Percentiles rank a stretch among this genome's conserved stretches.
Evolutionary conservation across 2,329 filamentous ascomycete genomes (phyloP).

Genomic region (Pyrenochaeta sp.): DNA sequence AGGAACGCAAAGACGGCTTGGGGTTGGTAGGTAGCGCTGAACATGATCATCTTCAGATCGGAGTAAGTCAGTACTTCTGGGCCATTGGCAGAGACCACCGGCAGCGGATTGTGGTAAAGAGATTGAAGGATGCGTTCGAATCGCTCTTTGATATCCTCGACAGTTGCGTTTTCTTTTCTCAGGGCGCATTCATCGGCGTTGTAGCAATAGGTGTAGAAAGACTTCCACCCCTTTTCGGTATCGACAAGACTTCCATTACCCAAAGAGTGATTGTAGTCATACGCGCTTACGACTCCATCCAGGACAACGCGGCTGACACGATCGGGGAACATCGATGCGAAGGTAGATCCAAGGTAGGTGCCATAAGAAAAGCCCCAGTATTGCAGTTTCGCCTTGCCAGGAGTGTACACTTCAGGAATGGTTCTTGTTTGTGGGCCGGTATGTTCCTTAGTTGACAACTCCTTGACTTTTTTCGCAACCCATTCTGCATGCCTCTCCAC

Average conservation of each 20-base stretch:
- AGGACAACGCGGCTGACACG: constrained; percentile 47
- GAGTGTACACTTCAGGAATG: constrained; percentile 6
- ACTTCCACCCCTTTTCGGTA: constrained; percentile 52
- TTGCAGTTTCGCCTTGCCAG: constrained; percentile 43
- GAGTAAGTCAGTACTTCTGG: constrained; percentile 51
- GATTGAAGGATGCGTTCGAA: constrained; percentile 42
- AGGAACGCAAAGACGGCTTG: constrained; percentile 41
- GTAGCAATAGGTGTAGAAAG: constrained; percentile 56
- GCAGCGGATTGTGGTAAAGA: constrained; percentile 52
- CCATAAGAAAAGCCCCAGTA: constrained; percentile 60
- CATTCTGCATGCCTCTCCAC: constrained; percentile 54
- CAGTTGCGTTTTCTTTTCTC: constrained; percentile 40
- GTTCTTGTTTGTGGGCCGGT: neutral
- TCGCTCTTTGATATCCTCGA: constrained; percentile 45
- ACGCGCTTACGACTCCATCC: constrained; percentile 56
- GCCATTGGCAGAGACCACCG: constrained; percentile 35
- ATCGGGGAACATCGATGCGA: constrained; percentile 49
- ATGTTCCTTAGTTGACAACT: constrained; percentile 3
- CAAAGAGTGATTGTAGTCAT: constrained; percentile 44
- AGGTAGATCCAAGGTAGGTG: constrained; percentile 50
- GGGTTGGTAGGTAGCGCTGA: constrained; percentile 48
- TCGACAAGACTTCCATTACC: constrained; percentile 53
- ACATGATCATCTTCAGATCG: constrained; percentile 48
- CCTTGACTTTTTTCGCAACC: constrained; percentile 18
- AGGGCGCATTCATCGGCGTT: constrained; percentile 49